These are phyloP conservation scores for Candida verbasci DNA, from an alignment of 805 yeast genomes.

Conservation along the genomic window DNA sequence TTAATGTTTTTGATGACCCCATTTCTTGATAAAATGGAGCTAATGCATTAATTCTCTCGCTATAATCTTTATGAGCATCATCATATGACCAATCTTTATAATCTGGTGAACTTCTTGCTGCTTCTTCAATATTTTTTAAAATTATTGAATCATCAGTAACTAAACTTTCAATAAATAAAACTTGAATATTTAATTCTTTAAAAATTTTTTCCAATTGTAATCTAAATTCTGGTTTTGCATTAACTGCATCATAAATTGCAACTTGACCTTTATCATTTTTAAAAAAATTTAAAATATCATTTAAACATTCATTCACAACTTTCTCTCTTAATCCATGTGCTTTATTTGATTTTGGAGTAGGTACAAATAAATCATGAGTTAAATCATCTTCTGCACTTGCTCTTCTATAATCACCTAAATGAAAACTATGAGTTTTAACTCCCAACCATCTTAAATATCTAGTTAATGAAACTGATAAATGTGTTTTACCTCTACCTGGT, in stretches of 20 bases:
- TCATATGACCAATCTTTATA: conserved; percentile 71
- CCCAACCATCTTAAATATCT: conserved; percentile 95
- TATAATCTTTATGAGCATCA: conserved; percentile 73
- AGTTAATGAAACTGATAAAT: conserved; percentile 84
- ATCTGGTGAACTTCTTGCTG: conserved; percentile 86
- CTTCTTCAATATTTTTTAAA: conserved; percentile 66
- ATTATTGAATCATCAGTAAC: conserved; percentile 70
- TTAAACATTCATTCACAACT: conserved; percentile 59
- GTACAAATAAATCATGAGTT: conserved; percentile 67
- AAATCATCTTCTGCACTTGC: conserved; percentile 39
- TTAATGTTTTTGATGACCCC: conserved; percentile 35
- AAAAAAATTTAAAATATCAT: conserved; percentile 69
- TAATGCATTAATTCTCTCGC: conserved; percentile 63
- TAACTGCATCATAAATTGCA: conserved; percentile 94
- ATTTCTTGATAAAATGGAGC: conserved; percentile 72
- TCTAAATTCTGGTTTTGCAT: conserved; percentile 72
- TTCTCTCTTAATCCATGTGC: conserved; percentile 52
- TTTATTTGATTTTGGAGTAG: conserved; percentile 38
- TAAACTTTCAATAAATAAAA: conserved; percentile 82
- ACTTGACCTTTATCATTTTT: conserved; percentile 82
- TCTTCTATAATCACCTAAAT: conserved; percentile 87
- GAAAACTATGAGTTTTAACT: conserved; percentile 86
- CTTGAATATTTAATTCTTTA: conserved; percentile 58
- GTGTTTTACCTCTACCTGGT: conserved; percentile 96
- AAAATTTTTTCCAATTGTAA: conserved; percentile 52